Evolutionary conservation across 2,329 filamentous ascomycete species (phyloP).

Genomic region (Blastomyces percursus): DNA sequence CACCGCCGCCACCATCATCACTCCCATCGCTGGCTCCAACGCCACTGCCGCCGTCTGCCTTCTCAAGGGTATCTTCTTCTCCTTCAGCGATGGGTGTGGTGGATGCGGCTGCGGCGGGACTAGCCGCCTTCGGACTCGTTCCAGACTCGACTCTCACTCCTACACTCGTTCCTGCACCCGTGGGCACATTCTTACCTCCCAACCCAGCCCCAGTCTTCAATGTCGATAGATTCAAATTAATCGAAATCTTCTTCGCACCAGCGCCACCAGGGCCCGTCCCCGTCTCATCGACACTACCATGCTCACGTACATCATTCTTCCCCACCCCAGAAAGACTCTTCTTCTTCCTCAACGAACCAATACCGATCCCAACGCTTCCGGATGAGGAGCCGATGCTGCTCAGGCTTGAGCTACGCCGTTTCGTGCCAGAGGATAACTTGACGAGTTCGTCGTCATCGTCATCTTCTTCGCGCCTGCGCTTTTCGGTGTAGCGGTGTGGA

Average conservation of each 20-base stretch:
- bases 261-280: conserved; percentile 16
- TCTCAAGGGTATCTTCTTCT: not conserved
- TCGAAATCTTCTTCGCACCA: conserved; percentile 29
- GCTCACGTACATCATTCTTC: conserved; percentile 2
- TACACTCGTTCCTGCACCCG: not conserved
- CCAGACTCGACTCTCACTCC: not conserved
- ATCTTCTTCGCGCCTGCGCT: conserved; percentile 74
- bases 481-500: conserved; percentile 73
- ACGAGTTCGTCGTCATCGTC: conserved; percentile 88
- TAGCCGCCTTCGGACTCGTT: not conserved
- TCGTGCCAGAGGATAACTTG: conserved; percentile 54
- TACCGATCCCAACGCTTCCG: conserved; percentile 16
- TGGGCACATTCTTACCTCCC: conserved; percentile 19
- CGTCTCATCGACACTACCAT: conserved; percentile 7
- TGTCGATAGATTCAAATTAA: conserved; percentile 26
- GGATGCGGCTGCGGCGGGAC: not conserved
- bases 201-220: conserved; percentile 16
- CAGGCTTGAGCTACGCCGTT: conserved; percentile 36
- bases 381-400: conserved; percentile 18
- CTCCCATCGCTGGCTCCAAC: too few species aligned
- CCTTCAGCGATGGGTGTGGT: not conserved
- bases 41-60: not conserved
- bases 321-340: conserved; percentile 23
- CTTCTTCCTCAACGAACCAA: conserved; percentile 25
- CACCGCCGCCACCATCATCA: not conserved